Evolutionary conservation across 2,329 filamentous ascomycete genomes (phyloP), one percentile per base, ranked within the genome.

Genomic region (Trichoderma pleuroti): DNA sequence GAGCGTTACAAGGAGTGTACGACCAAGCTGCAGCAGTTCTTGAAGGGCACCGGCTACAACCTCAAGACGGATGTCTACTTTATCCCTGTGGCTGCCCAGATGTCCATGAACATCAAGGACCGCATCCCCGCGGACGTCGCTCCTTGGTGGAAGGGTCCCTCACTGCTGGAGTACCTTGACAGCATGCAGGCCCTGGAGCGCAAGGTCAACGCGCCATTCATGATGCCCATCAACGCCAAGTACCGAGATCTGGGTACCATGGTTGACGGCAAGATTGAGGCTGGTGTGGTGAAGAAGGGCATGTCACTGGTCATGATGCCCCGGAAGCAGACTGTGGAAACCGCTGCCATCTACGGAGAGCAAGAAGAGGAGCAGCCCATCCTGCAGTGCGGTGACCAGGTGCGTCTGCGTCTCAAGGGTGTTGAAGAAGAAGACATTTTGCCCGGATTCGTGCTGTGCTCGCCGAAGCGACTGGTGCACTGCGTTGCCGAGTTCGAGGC

Each of bases 181-280:
- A 86, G 88, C 79, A 98, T 98, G 93, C 90, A 92, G 77, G 90
- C 95, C 14, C 88, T 98, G 49, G 95, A 99, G 81, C 93, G 96
- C 76, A 99, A 98, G 86, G 83, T 98, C 76, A 97, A 97, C 76
- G 96, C 96, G 2, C 95, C 96, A 11, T 98, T 99, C 87, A 98
- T 99, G 96, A 98, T 99, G 94, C 93, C 96, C 10, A 87, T 99
- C 74, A 93, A 92, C 74, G 93, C 93, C 82, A 99, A 99, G 84
- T 99, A 98, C 85, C 90, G 92, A 76, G 97, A 99, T 80, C 91
- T 99, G 87, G 96, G 96, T 77, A 99, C 96, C 73, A 94, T 99
- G 88, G 89, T 98, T 54, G 97, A 99, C 84, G 96, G 96, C 75
- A 97, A 98, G 86, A 92, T 99, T 74, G 96, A 99, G 82, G 92